These are phyloP conservation scores for Epichloe elymi DNA, from an alignment of 2,329 filamentous ascomycete species.

Conservation along the genomic window DNA sequence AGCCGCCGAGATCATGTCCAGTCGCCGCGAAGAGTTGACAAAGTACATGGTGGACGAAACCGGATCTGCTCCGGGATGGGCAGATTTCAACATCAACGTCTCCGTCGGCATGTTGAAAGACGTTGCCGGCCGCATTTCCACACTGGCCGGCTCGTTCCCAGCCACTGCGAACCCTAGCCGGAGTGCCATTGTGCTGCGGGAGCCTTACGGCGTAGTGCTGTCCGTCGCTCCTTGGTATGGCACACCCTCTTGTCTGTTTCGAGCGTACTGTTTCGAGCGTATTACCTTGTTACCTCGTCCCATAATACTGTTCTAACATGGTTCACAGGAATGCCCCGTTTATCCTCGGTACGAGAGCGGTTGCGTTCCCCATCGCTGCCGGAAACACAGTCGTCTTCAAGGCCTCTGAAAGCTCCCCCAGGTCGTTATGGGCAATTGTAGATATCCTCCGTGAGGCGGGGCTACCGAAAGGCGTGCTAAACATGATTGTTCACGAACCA, in stretches of 20 bases:
- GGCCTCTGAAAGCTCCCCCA: conserved; percentile 51
- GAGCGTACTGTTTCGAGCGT: not conserved
- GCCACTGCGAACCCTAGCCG: conserved; percentile 15
- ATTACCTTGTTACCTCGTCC: too few species aligned
- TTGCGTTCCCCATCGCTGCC: conserved; percentile 55
- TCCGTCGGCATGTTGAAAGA: conserved; percentile 28
- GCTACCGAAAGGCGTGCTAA: conserved; percentile 61
- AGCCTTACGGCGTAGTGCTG: conserved; percentile 68
- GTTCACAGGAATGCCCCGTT: conserved; percentile 42
- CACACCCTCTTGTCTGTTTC: not conserved
- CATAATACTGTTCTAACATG: not conserved
- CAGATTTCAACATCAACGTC: conserved; percentile 24
- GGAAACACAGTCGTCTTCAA: conserved; percentile 71
- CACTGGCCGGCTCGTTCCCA: conserved; percentile 26
- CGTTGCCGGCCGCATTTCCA: conserved; percentile 28
- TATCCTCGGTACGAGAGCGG: conserved; percentile 38
- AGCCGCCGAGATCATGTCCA: conserved; percentile 51
- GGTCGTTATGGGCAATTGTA: conserved; percentile 48
- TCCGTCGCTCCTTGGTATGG: conserved; percentile 69
- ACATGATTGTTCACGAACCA: conserved; percentile 53
- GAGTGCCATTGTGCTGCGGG: conserved; percentile 52
- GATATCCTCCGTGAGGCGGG: conserved; percentile 60
- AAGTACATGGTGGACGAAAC: conserved; percentile 44
- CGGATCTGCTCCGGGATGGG: conserved; percentile 25
- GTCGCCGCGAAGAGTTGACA: conserved; percentile 45